phyloP scores from a whole-genome alignment of 2,329 filamentous ascomycete species.

The Clathrospora elynae region DNA sequence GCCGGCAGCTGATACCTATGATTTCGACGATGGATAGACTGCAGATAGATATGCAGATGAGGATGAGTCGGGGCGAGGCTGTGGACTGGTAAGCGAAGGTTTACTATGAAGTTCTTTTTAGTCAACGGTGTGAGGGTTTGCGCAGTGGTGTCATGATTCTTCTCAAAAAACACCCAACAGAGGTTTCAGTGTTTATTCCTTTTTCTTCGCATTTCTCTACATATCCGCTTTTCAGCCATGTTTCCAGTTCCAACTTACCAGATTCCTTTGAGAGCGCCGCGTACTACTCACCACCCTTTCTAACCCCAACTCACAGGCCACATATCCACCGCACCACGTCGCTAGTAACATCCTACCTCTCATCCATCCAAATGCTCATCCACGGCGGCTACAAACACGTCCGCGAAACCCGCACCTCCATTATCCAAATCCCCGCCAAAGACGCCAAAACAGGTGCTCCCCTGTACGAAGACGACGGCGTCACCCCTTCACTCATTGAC shows the following conservation, averaged over 20 bases:
- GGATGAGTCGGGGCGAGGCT: conserved; percentile 20
- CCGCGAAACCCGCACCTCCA: conserved; percentile 9
- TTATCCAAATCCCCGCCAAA: conserved; percentile 10
- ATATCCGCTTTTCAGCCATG: not conserved
- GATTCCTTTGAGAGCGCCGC: not conserved
- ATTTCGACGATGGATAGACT: conserved; percentile 31
- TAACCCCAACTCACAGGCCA: conserved; percentile 18
- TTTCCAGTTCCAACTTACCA: not conserved
- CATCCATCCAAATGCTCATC: conserved; percentile 26
- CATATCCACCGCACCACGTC: conserved; percentile 27
- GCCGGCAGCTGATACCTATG: conserved; percentile 33
- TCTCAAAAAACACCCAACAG: not conserved
- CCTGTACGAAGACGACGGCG: conserved; percentile 11
- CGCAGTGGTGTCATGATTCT: too few species aligned
- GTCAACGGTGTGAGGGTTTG: not conserved
- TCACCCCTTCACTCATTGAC: conserved; percentile 11
- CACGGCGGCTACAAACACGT: conserved; percentile 29
- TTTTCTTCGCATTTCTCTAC: too few species aligned
- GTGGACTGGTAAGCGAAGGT: conserved; percentile 50
- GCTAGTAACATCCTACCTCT: conserved; percentile 23
- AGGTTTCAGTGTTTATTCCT: too few species aligned
- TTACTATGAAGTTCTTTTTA: not conserved
- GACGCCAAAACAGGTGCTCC: conserved; percentile 21
- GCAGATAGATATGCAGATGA: conserved; percentile 28
- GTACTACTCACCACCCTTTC: not conserved